phyloP scores from a whole-genome alignment of 306 rosid genomes.

The Dalbergia cochinchinensis region DNA sequence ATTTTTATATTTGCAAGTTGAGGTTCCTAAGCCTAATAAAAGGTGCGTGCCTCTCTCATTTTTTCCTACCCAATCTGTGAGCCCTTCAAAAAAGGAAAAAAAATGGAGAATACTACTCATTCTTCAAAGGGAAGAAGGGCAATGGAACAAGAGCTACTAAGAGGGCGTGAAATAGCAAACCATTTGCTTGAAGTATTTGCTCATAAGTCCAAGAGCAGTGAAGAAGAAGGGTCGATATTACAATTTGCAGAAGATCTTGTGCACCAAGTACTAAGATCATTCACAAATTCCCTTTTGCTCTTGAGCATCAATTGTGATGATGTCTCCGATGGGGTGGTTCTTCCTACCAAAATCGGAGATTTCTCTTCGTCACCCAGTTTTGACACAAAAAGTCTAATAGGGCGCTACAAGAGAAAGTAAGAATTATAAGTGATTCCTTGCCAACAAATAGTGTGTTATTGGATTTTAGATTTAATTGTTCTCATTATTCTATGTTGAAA shows the following conservation, averaged over 20 bases:
- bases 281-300: constrained; percentile 45
- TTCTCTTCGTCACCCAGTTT: not conserved
- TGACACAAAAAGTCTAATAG: no score
- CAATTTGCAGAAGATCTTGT: constrained; percentile 30
- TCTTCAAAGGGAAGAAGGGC: not conserved
- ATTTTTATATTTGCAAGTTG: constrained; percentile 3
- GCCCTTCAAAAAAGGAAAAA: not conserved
- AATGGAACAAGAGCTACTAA: constrained; percentile 4
- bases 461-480: no score
- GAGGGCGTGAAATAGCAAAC: not conserved
- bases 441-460: no score
- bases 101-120: not conserved
- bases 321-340: not conserved
- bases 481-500: no score
- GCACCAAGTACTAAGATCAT: constrained; percentile 32
- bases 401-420: no score
- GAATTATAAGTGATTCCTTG: no score
- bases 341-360: constrained; percentile 25
- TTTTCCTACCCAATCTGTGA: not conserved
- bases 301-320: constrained; percentile 4
- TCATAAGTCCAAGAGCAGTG: not conserved
- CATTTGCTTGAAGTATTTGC: not conserved
- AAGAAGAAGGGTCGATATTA: no score
- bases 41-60: not conserved
- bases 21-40: not conserved